Base-by-base conservation (phyloP, 441 rosid species). In the Viola pubescens region DNA sequence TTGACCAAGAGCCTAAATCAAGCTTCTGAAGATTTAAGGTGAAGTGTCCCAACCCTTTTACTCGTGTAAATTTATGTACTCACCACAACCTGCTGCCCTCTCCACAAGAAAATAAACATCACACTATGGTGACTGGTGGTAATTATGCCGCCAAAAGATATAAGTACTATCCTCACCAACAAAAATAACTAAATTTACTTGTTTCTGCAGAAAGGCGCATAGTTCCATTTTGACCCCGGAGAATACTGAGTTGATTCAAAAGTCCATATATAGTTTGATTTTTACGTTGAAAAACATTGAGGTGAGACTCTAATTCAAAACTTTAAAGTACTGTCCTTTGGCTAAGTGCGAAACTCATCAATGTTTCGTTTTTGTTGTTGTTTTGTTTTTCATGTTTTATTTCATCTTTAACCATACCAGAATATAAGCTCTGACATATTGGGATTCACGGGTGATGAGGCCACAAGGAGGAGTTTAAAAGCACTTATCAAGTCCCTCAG, bases 401-500 rank as follows among this genome's bases (percentile, higher is more conserved):
- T 52, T 50, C 13, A 9, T 55, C 47, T 48, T 54, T 49, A 10
- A 16, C 14, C 12, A 43, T 53, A 63, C 76, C 83, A 94, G 98
- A 88, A 76, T 72, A 88, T 94, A 83, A 88, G 88, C 80, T 89
- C 98, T 1, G 96, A 94, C 71, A 70, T 94, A 52, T 71, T 94
- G 70, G 98, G 97, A 53, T 89, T 89, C 83, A 94, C 97, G 9
- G 92, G 97, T 6, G 97, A 94, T 45, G 97, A 94, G 56, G 81
- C 83, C 53, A 86, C 92, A 4, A 88, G 91, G 68, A 74, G 67
- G 73, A 94, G 82, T 73, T 76, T 94, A 64, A 94, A 89, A 73
- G 75, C 75, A 52, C 91, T 94, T 47, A 94, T 89, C 60, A 94
- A 83, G 80, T 89, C 97, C 57, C 94, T 89, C 7, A 86, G 98